Evolutionary conservation across 1,284 basidiomycete species (phyloP), one percentile per base, ranked within the genome.

Genomic region (Trametes polyzona): DNA sequence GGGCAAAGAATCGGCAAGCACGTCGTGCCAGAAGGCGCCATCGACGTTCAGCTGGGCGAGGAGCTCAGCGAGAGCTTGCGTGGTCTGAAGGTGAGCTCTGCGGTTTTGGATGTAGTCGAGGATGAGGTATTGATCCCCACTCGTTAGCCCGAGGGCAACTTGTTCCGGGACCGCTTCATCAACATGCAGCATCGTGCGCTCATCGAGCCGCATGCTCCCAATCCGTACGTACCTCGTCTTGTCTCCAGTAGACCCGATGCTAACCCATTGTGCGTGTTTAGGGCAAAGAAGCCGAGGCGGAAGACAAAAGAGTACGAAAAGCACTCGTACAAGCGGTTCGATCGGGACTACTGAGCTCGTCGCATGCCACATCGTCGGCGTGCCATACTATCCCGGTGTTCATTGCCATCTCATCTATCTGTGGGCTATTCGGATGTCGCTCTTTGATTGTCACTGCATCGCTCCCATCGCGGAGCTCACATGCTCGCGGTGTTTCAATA

Each of bases 1-100:
- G 92, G 86, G 33, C 76, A 85, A 72, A 83, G 82, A 70, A 63
- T 96, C 7, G 90, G 95, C 23, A 93, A 88, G 73, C 84, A 93
- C 67, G 78, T 82, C 42, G 89, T 97, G 0, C 85, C 83, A 1
- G 84, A 86, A 63, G 80, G 77, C 7, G 77, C 82, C 23, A 80
- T 95, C 8, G 88, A 90, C 46, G 95, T 98, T 14, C 96, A 98
- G 73, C 82, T 96, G 0, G 93, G 92, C 5, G 95, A 98, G 64
- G 95, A 98, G 68, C 74, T 98, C 36, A 90, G 85, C 56, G 96
- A 98, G 73, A 93, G 81, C 67, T 73, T 98, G 64, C 77, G 96
- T 47, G 88, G 82, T 48, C 75, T 99, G 65, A 95, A 95, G 83
- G 93, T 92, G 58, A 30, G 80, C 54, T 10, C 26, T 6, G 11